phyloP scores from a whole-genome alignment of 2,329 filamentous ascomycete species.

The Saccharata proteae region DNA sequence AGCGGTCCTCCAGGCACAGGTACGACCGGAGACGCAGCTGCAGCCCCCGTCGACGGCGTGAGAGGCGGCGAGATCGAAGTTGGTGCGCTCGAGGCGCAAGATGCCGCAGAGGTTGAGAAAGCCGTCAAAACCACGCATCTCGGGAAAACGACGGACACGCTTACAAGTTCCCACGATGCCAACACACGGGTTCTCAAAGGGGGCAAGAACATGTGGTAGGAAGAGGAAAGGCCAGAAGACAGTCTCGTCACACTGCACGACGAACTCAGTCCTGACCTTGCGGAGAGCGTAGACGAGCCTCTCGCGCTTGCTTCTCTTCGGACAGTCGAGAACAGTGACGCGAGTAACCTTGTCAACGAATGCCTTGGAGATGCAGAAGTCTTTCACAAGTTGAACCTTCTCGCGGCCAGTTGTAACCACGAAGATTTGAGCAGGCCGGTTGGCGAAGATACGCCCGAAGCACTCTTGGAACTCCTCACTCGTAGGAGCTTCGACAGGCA shows the following conservation, averaged over 20 bases:
- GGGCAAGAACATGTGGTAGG: constrained; percentile 31
- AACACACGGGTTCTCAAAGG: constrained; percentile 11
- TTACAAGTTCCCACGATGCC: constrained; percentile 10
- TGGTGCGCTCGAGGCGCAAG: constrained; percentile 21
- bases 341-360: constrained; percentile 9
- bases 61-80: constrained; percentile 20
- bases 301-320: constrained; percentile 33
- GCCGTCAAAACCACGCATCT: constrained; percentile 2
- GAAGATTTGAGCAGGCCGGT: constrained; percentile 27
- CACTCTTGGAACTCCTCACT: constrained; percentile 31
- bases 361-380: constrained; percentile 16
- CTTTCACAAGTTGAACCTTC: constrained; percentile 15
- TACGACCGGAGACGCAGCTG: constrained; percentile 21
- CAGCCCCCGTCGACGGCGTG: constrained; percentile 21
- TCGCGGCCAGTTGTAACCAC: constrained; percentile 34
- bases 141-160: constrained; percentile 2
- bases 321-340: constrained; percentile 10
- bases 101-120: constrained; percentile 16
- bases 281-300: constrained; percentile 34
- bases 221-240: constrained; percentile 38
- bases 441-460: constrained; percentile 27
- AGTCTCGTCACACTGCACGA: constrained; percentile 40
- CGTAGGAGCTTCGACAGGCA: constrained; percentile 39
- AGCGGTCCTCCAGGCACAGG: constrained; percentile 13
- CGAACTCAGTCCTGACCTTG: constrained; percentile 28